Evolutionary conservation across 805 yeast genomes (phyloP).

Genomic region (Cyberlindnera saturnus): DNA sequence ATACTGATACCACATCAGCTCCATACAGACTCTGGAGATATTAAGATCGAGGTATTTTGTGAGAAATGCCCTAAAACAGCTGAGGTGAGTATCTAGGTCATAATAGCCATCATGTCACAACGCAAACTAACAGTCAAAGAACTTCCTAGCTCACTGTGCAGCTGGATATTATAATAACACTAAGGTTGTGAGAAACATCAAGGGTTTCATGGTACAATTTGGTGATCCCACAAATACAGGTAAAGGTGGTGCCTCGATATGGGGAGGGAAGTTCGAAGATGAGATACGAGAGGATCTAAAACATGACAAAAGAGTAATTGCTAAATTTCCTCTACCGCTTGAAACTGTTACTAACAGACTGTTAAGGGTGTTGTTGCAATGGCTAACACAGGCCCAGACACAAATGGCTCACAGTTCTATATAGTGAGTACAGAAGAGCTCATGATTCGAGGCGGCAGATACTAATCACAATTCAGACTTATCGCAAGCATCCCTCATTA

Average conservation of each 20-base stretch:
- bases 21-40: constrained; percentile 32
- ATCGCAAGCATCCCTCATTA: constrained; percentile 80
- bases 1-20: constrained; percentile 18
- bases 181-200: constrained; percentile 64
- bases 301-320: constrained; percentile 65
- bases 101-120: no score
- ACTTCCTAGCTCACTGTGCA: constrained; percentile 41
- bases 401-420: constrained; percentile 66
- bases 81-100: constrained; percentile 23
- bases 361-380: constrained; percentile 51
- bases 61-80: constrained; percentile 33
- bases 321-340: background rate
- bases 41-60: constrained; percentile 34
- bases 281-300: constrained; percentile 63
- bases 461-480: constrained; percentile 39
- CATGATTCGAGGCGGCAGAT: background rate
- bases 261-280: constrained; percentile 73
- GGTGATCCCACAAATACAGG: constrained; percentile 78
- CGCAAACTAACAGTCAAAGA: constrained; percentile 17
- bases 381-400: constrained; percentile 66
- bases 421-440: constrained; percentile 29
- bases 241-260: constrained; percentile 77
- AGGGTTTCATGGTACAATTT: constrained; percentile 75
- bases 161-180: constrained; percentile 41
- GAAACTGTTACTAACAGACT: constrained; percentile 1